Evolutionary conservation across 805 yeast genomes (phyloP).

Genomic region (Saccharomycopsis capsularis): DNA sequence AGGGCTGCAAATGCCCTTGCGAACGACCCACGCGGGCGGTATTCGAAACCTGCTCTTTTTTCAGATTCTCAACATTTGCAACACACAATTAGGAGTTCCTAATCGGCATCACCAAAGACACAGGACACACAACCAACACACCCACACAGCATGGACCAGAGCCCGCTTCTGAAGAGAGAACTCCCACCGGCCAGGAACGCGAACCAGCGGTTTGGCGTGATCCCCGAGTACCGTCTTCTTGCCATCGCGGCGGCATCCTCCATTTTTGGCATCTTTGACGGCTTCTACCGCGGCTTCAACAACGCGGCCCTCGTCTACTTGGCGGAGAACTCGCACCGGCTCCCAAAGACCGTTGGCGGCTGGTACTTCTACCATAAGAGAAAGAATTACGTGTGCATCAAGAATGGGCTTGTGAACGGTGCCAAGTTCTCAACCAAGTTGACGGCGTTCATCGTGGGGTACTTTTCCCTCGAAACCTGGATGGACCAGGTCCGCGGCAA

Average conservation of each 20-base stretch:
- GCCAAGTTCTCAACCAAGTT: constrained; percentile 36
- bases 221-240: constrained; percentile 39
- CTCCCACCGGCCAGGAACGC: neutral
- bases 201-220: constrained; percentile 42
- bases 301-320: constrained; percentile 51
- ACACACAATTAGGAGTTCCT: no score
- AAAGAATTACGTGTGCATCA: constrained; percentile 66
- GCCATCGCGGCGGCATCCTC: constrained; percentile 35
- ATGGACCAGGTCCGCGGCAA: constrained; percentile 48
- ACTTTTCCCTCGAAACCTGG: constrained; percentile 56
- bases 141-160: no score
- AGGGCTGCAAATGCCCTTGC: no score
- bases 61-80: no score
- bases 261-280: constrained; percentile 42
- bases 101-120: no score
- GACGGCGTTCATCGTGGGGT: constrained; percentile 38
- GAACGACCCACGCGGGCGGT: no score
- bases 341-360: constrained; percentile 71
- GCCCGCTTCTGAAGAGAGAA: neutral
- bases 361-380: constrained; percentile 87
- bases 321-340: constrained; percentile 75
- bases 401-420: constrained; percentile 46
- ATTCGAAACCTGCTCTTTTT: no score
- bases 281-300: constrained; percentile 54
- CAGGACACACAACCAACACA: no score